Conservation (phyloP, 2,329 filamentous ascomycete species). For the Hypoxylon sp. region DNA sequence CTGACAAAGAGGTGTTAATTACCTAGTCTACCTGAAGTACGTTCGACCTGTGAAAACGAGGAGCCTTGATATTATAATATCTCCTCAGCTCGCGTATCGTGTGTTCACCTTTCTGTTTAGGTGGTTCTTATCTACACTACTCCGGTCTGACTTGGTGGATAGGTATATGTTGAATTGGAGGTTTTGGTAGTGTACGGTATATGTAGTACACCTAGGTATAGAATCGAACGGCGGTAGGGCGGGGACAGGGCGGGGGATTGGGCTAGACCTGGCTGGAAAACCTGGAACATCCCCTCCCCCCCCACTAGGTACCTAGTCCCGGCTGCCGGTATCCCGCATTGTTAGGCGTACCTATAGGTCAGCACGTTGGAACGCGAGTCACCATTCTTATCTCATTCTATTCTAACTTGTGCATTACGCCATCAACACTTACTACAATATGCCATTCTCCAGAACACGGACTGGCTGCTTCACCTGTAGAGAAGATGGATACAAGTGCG, state of each 20-base stretch:
- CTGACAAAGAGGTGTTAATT: too few species aligned
- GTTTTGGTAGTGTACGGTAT: too few species aligned
- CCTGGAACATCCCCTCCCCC: background rate
- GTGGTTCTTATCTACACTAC: too few species aligned
- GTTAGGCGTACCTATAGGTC: background rate
- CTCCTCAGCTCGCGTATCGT: too few species aligned
- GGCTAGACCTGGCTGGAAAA: background rate
- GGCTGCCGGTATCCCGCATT: background rate
- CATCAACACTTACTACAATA: conserved; percentile 13
- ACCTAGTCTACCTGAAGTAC: too few species aligned
- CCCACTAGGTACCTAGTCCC: background rate
- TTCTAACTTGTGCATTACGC: background rate
- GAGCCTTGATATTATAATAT: too few species aligned
- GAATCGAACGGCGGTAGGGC: too few species aligned
- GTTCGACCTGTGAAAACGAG: too few species aligned
- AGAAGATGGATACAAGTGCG: conserved; percentile 56
- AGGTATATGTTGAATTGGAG: too few species aligned
- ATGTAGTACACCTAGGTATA: background rate
- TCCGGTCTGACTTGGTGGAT: too few species aligned
- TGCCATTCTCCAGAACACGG: conserved; percentile 50
- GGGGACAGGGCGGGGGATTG: too few species aligned
- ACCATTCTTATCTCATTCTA: conserved; percentile 2
- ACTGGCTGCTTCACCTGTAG: conserved; percentile 53
- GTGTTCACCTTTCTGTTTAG: too few species aligned
- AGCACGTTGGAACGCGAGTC: background rate